Evolutionary conservation across 78 protist genomes (phyloP).

Genomic region (Isochrysis galbana): DNA sequence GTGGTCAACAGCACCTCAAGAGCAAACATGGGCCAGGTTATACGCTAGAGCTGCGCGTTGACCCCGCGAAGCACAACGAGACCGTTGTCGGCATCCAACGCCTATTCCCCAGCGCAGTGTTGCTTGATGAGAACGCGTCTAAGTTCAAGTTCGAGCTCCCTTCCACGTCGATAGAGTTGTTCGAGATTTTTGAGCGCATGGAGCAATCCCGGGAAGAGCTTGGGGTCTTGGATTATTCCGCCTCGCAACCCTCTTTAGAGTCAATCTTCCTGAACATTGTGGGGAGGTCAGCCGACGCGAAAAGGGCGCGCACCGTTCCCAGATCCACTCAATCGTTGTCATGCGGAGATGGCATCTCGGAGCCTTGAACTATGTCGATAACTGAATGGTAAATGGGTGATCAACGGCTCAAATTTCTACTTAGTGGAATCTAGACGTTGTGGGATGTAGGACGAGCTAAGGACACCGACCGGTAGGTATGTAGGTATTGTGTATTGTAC

Average conservation of each 20-base stretch:
- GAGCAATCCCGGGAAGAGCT: neutral
- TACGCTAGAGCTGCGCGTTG: neutral
- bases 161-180: neutral
- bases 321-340: too few relatives aligned
- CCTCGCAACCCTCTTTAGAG: neutral
- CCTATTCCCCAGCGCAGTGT: neutral
- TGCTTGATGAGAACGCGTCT: neutral
- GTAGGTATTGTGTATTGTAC: too few relatives aligned
- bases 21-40: slow-evolving; percentile 33
- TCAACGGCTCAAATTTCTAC: too few relatives aligned
- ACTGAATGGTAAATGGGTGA: too few relatives aligned
- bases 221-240: neutral
- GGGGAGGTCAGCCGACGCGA: too few relatives aligned
- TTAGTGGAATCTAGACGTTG: too few relatives aligned
- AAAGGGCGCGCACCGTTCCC: too few relatives aligned
- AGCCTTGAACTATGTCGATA: too few relatives aligned
- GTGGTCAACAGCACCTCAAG: slow-evolving; percentile 41
- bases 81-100: neutral
- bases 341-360: too few relatives aligned
- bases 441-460: too few relatives aligned
- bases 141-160: slow-evolving; percentile 11
- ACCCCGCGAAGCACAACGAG: neutral
- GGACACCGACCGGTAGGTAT: too few relatives aligned
- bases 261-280: neutral
- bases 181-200: neutral